Conservation (phyloP, 2,329 filamentous ascomycete species). For the Magnaporthales sp. region DNA sequence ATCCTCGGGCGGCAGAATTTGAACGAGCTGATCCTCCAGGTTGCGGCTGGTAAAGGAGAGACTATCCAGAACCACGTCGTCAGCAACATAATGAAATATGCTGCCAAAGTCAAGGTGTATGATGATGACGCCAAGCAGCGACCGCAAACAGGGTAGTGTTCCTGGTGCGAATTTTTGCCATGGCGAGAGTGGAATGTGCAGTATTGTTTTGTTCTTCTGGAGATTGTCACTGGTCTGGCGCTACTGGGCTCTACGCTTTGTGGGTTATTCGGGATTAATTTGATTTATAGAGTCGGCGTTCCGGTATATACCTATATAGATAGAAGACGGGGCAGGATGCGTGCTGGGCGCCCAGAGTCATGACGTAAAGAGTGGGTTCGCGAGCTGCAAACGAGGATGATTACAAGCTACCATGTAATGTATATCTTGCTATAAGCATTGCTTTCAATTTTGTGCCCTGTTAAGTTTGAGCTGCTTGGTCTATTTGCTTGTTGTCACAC, state of each 20-base stretch:
- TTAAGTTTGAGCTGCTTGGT: no score
- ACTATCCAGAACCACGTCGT: constrained; percentile 68
- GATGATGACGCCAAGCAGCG: constrained; percentile 41
- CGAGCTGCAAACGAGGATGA: neutral
- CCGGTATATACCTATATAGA: neutral
- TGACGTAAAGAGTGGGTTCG: neutral
- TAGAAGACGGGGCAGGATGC: neutral
- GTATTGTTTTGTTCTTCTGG: neutral
- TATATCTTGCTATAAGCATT: neutral
- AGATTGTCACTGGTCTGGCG: neutral
- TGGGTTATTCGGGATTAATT: neutral
- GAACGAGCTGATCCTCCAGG: constrained; percentile 81
- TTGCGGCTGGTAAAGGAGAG: constrained; percentile 79
- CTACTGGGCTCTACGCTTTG: neutral
- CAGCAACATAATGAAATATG: constrained; percentile 76
- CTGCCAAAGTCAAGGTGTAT: constrained; percentile 73
- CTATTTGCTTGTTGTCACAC: neutral
- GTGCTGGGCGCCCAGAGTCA: no score
- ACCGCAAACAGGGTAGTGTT: neutral
- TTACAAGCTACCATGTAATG: neutral
- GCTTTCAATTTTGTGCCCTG: neutral
- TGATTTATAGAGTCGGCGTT: neutral
- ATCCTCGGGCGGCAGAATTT: constrained; percentile 82
- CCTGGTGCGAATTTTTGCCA: neutral
- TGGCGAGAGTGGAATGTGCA: neutral